These are phyloP conservation scores for Trypanosoma cruzi DNA, from an alignment of 208 protist genomes.

Conservation along the genomic window DNA sequence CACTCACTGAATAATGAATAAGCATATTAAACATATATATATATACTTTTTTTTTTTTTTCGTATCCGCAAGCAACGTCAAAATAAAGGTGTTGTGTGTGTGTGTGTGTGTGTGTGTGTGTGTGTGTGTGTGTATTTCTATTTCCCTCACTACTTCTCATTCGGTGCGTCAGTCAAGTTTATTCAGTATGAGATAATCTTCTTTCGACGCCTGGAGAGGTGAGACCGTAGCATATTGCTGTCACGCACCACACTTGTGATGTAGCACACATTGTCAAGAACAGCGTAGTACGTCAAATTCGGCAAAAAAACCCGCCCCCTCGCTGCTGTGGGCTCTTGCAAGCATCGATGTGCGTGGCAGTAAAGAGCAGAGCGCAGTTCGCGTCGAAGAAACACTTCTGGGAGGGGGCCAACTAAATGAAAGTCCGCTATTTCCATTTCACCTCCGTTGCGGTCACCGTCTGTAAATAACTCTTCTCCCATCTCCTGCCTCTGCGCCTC, in stretches of 20 bases:
- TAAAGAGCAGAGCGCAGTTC: conserved; percentile 44
- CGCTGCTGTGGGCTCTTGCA: not conserved
- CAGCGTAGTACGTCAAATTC: conserved; percentile 24
- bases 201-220: conserved; percentile 36
- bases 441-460: conserved; percentile 2
- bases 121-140: not conserved
- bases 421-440: conserved; percentile 62
- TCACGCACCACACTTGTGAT: conserved; percentile 59
- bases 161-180: not conserved
- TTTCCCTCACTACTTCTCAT: not conserved
- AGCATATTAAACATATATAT: too few relatives aligned
- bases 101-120: not conserved
- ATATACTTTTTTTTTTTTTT: not conserved
- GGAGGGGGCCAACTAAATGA: conserved; percentile 47
- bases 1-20: too few relatives aligned
- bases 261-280: conserved; percentile 76
- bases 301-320: conserved; percentile 37
- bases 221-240: conserved; percentile 41
- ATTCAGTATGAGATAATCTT: conserved; percentile 44
- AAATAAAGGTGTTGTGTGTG: not conserved
- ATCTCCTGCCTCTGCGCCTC: conserved; percentile 37
- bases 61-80: not conserved
- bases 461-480: conserved; percentile 2
- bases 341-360: not conserved
- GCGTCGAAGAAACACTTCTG: conserved; percentile 47